Base-by-base conservation (phyloP, 345 rosid species). In the Acer campestre region DNA sequence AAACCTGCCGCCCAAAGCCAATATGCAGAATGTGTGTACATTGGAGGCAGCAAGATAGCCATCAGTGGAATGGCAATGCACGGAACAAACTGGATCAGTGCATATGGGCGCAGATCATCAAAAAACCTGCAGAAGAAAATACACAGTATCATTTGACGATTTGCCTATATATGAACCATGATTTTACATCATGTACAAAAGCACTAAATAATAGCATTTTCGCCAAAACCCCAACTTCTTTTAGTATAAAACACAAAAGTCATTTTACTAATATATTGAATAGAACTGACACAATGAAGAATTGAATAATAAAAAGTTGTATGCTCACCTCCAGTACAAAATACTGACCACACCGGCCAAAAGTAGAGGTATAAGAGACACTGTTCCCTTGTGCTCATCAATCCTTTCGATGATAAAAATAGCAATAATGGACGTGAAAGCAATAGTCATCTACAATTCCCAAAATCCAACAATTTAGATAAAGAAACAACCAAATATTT, bases 1-100 rank as follows among this genome's bases (percentile, higher is more conserved):
- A 58, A 85, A 94, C 98, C 99, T 86, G 97, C 98, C 42, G 98
- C 99, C 97, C 96, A 92, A 10, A 95, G 91, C 99, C 99, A 95
- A 77, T 85, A 95, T 0, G 92, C 53, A 42, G 99, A 93, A 83
- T 95, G 99, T 0, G 99, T 96, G 84, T 94, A 96, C 95, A 91
- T 92, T 78, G 99, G 97, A 73, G 97, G 98, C 63, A 96, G 85
- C 76, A 96, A 65, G 73, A 95, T 88, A 73, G 95, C 97, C 98
- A 95, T 91, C 58, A 93, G 58, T 0, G 94, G 94, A 81, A 94
- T 91, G 49, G 83, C 97, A 80, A 95, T 85, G 83, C 97, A 93
- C 14, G 99, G 99, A 79, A 92, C 94, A 85, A 91, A 92, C 83
- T 91, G 97, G 61, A 93, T 75, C 42, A 92, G 0, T 17, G 93